Percentiles rank a stretch among this genome's conserved stretches.
Conservation (phyloP, 768 basidiomycete genomes). For the Rhodotorula taiwanensis region DNA sequence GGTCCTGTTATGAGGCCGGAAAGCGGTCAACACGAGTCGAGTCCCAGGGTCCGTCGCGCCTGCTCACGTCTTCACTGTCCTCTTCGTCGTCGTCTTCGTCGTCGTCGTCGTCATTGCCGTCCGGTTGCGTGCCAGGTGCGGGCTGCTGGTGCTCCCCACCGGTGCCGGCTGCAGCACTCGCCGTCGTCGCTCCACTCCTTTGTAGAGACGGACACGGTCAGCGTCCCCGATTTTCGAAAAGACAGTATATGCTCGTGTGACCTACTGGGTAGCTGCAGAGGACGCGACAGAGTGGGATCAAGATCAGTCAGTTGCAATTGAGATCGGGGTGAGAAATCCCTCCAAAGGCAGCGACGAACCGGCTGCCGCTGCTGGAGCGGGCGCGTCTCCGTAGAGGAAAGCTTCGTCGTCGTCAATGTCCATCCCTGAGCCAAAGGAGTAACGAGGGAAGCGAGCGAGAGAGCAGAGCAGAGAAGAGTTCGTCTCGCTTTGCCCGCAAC, state of each 20-base stretch:
- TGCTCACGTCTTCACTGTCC: conserved; percentile 49
- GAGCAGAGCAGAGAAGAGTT: not conserved
- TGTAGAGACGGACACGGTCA: too few species aligned
- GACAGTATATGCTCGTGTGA: too few species aligned
- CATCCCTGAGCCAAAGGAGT: not conserved
- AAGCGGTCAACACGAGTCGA: conserved; percentile 5
- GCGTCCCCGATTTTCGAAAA: too few species aligned
- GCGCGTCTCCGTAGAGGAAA: conserved; percentile 35
- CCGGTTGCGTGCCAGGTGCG: conserved; percentile 45
- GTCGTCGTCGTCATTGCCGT: conserved; percentile 45
- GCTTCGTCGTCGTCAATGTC: conserved; percentile 38
- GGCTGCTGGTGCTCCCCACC: conserved; percentile 7
- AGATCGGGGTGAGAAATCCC: too few species aligned
- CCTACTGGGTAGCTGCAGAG: too few species aligned
- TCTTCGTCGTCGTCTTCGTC: conserved; percentile 51
- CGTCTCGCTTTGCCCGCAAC: too few species aligned
- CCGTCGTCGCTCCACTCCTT: too few species aligned
- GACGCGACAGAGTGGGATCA: too few species aligned
- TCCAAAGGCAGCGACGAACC: too few species aligned
- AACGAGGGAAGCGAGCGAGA: not conserved
- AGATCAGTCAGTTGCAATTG: not conserved
- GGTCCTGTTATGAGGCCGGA: conserved; percentile 52
- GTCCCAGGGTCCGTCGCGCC: conserved; percentile 47
- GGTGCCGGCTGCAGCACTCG: not conserved
- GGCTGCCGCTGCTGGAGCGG: too few species aligned